A percentile compares a stretch with the other conserved stretches of the same genome.
Conservation (phyloP, 805 yeast genomes). For the Teunomyces pallodes region DNA sequence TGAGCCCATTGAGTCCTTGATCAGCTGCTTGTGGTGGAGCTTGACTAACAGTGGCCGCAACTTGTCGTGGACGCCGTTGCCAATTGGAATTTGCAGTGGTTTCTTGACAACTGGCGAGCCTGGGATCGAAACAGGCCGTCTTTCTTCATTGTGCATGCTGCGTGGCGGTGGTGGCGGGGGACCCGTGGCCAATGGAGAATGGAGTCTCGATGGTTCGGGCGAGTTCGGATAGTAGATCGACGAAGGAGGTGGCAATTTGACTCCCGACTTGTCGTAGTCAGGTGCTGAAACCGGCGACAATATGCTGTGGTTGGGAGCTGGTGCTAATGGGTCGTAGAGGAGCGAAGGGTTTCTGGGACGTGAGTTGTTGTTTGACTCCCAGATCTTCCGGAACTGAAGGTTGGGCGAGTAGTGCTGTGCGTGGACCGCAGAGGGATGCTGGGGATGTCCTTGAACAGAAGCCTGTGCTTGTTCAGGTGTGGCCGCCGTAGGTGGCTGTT, state of each 20-base stretch:
- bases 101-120: slow-evolving; percentile 11
- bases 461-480: slow-evolving; percentile 1
- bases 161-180: slow-evolving; percentile 2
- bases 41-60: slow-evolving; percentile 38
- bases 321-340: slow-evolving; percentile 48
- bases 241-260: slow-evolving; percentile 21
- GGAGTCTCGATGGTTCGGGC: slow-evolving; percentile 5
- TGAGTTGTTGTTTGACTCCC: slow-evolving; percentile 19
- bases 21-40: slow-evolving; percentile 16
- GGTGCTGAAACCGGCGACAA: slow-evolving; percentile 1
- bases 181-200: background rate
- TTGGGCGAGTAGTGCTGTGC: slow-evolving; percentile 24
- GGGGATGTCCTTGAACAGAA: slow-evolving; percentile 3
- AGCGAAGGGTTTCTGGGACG: slow-evolving; percentile 48
- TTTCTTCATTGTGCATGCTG: background rate
- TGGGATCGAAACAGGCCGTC: slow-evolving; percentile 10
- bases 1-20: slow-evolving; percentile 27
- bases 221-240: slow-evolving; percentile 12
- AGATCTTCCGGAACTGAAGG: slow-evolving; percentile 35
- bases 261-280: slow-evolving; percentile 7
- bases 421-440: slow-evolving; percentile 6
- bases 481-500: slow-evolving; percentile 1
- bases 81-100: slow-evolving; percentile 17
- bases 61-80: slow-evolving; percentile 22
- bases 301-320: slow-evolving; percentile 6